Conservation (phyloP, 1,139 yeast genomes). For the Pneumocystis sp. region DNA sequence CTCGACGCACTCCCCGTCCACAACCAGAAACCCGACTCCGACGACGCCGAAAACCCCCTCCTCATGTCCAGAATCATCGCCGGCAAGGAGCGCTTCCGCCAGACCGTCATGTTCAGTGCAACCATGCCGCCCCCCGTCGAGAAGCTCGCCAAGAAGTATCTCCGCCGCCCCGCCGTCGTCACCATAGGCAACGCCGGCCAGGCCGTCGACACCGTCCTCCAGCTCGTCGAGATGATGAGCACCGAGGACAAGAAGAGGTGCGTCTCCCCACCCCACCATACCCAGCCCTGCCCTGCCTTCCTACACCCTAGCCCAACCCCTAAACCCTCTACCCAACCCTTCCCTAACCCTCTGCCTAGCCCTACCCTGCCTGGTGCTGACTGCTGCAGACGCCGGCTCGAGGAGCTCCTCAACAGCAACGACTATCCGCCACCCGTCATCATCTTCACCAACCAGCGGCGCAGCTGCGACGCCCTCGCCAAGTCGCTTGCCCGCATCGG, state of each 20-base stretch:
- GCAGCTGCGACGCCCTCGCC: slow-evolving; percentile 53
- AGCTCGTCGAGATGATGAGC: slow-evolving; percentile 42
- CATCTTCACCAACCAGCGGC: slow-evolving; percentile 65
- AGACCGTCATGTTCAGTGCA: slow-evolving; percentile 86
- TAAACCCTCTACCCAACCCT: too few species aligned
- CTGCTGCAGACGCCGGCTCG: slow-evolving; percentile 21
- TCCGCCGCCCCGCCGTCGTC: slow-evolving; percentile 47
- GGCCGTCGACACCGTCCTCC: slow-evolving; percentile 54
- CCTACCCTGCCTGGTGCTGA: not conserved
- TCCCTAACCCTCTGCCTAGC: too few species aligned
- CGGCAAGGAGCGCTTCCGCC: slow-evolving; percentile 23
- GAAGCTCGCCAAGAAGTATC: slow-evolving; percentile 45
- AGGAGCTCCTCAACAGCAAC: slow-evolving; percentile 23
- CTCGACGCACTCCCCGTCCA: slow-evolving; percentile 33
- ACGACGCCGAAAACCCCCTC: slow-evolving; percentile 16
- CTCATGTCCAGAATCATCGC: slow-evolving; percentile 14
- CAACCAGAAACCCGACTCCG: slow-evolving; percentile 22
- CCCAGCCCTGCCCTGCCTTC: too few species aligned
- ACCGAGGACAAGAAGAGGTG: slow-evolving; percentile 27
- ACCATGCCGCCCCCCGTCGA: slow-evolving; percentile 72
- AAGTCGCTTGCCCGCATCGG: slow-evolving; percentile 34
- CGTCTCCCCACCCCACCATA: too few species aligned
- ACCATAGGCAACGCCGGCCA: slow-evolving; percentile 48
- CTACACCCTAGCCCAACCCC: too few species aligned
- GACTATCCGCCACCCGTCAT: slow-evolving; percentile 46